Percentiles rank a stretch among this genome's conserved stretches.
phyloP scores from a whole-genome alignment of 23 red algal genomes.

The Agarophyton chilense region DNA sequence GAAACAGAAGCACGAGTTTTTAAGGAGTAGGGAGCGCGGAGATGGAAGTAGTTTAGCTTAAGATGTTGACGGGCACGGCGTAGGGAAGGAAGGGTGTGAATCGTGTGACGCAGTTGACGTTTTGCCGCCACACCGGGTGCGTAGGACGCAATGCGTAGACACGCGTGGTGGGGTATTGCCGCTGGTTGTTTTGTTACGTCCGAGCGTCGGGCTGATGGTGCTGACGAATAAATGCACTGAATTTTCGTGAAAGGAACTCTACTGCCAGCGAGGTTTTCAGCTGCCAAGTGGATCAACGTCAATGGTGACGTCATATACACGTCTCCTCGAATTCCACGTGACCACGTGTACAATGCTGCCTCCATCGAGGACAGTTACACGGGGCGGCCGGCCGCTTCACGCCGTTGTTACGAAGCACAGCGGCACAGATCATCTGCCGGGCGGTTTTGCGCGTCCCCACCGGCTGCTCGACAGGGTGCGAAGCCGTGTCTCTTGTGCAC shows the following conservation, averaged over 20 bases:
- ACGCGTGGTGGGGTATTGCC: not conserved
- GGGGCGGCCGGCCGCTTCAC: too few species aligned
- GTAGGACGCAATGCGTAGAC: not conserved
- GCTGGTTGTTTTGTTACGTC: not conserved
- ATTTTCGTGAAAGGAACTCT: not conserved
- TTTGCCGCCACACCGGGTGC: not conserved
- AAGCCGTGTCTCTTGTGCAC: not conserved
- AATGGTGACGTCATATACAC: not conserved
- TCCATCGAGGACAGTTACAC: too few species aligned
- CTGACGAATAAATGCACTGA: not conserved
- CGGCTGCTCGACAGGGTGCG: too few species aligned
- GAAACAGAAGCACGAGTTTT: not conserved
- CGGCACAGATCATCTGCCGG: too few species aligned
- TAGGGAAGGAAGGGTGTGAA: not conserved
- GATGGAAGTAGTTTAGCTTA: not conserved
- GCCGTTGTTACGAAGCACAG: too few species aligned
- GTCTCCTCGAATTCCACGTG: not conserved
- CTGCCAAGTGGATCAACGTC: not conserved
- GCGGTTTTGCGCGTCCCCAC: too few species aligned
- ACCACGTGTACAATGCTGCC: not conserved
- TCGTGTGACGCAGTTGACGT: not conserved
- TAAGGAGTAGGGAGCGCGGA: not conserved
- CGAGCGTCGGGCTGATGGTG: too few species aligned
- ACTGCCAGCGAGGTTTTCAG: too few species aligned
- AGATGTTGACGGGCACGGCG: not conserved